Percentiles rank a stretch among this genome's conserved stretches.
These are phyloP conservation scores for Myrica gale DNA, from an alignment of 306 rosid genomes.

Conservation along the genomic window DNA sequence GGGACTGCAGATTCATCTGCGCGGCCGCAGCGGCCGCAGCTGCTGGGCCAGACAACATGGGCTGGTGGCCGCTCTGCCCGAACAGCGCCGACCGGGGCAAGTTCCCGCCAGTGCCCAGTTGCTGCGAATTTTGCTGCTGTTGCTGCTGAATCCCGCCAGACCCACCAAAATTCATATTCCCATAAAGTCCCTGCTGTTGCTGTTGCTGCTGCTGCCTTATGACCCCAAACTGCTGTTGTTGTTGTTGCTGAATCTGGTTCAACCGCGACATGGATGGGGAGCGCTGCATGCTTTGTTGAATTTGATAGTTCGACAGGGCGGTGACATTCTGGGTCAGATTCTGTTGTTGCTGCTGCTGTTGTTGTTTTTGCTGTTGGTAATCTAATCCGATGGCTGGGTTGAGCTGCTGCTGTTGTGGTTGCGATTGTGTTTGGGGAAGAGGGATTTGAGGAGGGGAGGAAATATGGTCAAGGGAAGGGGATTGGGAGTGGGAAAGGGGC, in stretches of 20 bases:
- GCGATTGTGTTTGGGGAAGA: constrained; percentile 47
- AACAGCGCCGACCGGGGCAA: constrained; percentile 65
- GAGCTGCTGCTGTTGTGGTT: constrained; percentile 36
- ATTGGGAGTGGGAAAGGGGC: constrained; percentile 38
- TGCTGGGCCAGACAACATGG: constrained; percentile 61
- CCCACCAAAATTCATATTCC: constrained; percentile 78
- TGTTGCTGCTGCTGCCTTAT: constrained; percentile 61
- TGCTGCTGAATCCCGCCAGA: constrained; percentile 55
- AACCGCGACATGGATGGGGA: constrained; percentile 54
- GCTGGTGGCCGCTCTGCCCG: constrained; percentile 73
- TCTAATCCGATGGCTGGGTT: constrained; percentile 42
- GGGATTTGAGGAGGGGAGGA: constrained; percentile 42
- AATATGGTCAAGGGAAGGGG: constrained; percentile 49
- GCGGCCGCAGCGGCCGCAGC: constrained; percentile 40
- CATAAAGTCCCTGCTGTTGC: constrained; percentile 54
- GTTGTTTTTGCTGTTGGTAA: constrained; percentile 38
- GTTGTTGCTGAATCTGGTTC: constrained; percentile 67
- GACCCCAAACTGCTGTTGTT: constrained; percentile 60
- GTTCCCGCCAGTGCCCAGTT: constrained; percentile 48
- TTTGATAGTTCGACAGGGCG: constrained; percentile 50
- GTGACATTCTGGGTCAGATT: constrained; percentile 41
- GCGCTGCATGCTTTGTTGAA: constrained; percentile 61
- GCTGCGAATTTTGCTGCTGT: constrained; percentile 46
- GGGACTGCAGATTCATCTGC: constrained; percentile 55
- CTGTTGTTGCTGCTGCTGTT: constrained; percentile 25